Evolutionary conservation across 1,139 yeast species (phyloP), one percentile per base, ranked within the genome.

Genomic region (Lodderomyces jiufengensis): DNA sequence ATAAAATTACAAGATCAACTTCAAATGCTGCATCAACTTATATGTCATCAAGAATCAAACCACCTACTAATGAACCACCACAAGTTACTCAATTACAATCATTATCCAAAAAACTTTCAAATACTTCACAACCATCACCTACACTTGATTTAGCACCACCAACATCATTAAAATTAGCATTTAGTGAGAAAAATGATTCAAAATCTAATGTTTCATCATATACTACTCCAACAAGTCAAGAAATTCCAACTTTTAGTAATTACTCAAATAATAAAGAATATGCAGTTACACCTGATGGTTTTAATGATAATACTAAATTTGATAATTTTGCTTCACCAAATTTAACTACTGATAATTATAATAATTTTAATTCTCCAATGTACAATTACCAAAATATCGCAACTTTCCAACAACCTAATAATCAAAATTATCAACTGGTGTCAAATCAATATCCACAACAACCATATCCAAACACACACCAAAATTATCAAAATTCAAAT

Each of bases 261-360:
- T 11, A 24, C 13, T 18, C 26, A 4, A 24, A 24, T 13, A 24
- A 24, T 13, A 31, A 34, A 16, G 33, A 36, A 10, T 28, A 33
- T 3, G 53, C 57, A 2, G 32, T 37, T 5, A 52, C 58, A n/a
- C 56, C 57, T 1, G 52, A 55, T 18, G 51, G 47, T 14, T 43
- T 51, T 31, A 40, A 39, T 31, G 40, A 32, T 12, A 26, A 33
- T 16, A n/a, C 24, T 3, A 21, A 20, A 14, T 30, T 40, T 22
- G 30, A 25, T 14, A 34, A 33, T 38, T 34, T 25, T 31, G 33
- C 15, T 8, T 29, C 32, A 12, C 32, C 32, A 7, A 20, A 22
- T 16, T 11, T 28, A 7, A 31, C n/a, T 27, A 7, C 16, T 11
- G 9, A 11, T 4, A 25, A 25, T 9, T 9, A 25, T 12, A n/a